A percentile compares a stretch with the other conserved stretches of the same genome.
Conservation (phyloP, 441 rosid genomes). For the Theobroma grandiflorum region DNA sequence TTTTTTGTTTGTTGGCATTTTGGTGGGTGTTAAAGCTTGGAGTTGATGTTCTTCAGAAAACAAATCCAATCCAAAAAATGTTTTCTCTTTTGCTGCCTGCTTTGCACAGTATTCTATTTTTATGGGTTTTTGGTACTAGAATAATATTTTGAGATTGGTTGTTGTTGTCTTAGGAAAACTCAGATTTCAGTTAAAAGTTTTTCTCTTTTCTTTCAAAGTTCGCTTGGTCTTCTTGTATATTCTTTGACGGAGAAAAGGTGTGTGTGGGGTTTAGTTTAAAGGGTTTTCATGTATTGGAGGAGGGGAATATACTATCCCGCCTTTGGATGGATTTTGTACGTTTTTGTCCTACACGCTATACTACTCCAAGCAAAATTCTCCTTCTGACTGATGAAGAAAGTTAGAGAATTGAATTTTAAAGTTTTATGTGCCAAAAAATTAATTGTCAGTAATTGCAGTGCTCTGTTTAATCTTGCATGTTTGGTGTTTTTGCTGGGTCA, state of each 20-base stretch:
- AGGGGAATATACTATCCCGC: slow-evolving; percentile 6
- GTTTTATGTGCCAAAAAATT: not conserved
- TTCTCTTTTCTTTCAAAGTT: not conserved
- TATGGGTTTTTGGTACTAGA: not conserved
- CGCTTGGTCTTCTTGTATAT: not conserved
- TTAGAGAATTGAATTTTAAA: not conserved
- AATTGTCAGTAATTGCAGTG: not conserved
- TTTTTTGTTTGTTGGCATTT: not conserved
- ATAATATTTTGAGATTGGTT: not conserved
- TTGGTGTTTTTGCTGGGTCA: not conserved
- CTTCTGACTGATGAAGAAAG: not conserved
- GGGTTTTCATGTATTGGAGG: not conserved
- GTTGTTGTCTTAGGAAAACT: not conserved
- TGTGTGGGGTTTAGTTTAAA: slow-evolving; percentile 1
- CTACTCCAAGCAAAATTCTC: not conserved
- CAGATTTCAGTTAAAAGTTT: not conserved
- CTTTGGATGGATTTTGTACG: not conserved
- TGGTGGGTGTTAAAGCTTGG: slow-evolving; percentile 5
- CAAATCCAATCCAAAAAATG: not conserved
- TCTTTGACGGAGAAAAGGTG: not conserved
- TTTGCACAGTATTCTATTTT: not conserved
- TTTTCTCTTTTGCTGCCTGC: not conserved
- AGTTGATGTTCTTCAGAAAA: not conserved
- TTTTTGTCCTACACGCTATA: not conserved
- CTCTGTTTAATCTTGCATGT: slow-evolving; percentile 5